These are phyloP conservation scores for Daedalea quercina DNA, from an alignment of 768 basidiomycete genomes.

Conservation along the genomic window DNA sequence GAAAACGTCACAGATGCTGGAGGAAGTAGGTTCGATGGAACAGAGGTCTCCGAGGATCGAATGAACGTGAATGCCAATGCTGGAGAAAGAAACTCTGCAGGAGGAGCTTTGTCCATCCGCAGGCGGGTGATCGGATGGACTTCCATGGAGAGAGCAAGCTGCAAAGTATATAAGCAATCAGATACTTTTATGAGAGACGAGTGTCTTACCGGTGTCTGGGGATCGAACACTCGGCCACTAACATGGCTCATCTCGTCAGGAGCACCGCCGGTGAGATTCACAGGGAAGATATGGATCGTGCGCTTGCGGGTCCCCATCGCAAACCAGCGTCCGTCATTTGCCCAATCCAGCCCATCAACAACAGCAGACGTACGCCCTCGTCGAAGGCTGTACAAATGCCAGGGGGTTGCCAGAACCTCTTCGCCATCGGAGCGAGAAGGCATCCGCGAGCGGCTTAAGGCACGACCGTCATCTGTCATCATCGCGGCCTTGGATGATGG, in stretches of 20 bases:
- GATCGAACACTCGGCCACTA: constrained; percentile 51
- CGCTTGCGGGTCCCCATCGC: constrained; percentile 59
- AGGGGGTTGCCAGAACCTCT: constrained; percentile 20
- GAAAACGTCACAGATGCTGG: constrained; percentile 20
- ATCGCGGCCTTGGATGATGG: not conserved
- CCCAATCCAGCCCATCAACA: constrained; percentile 50
- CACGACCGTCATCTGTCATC: not conserved
- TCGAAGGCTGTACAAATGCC: constrained; percentile 61
- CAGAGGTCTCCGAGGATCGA: constrained; percentile 21
- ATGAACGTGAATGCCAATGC: constrained; percentile 57
- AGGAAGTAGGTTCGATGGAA: constrained; percentile 37
- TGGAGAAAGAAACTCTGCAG: constrained; percentile 21
- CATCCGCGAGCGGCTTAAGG: not conserved
- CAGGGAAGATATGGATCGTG: constrained; percentile 66
- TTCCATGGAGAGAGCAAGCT: constrained; percentile 41
- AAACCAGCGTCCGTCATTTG: constrained; percentile 57
- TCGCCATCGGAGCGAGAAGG: not conserved
- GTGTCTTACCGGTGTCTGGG: constrained; percentile 37
- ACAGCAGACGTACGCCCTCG: constrained; percentile 67
- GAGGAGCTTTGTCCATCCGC: constrained; percentile 22
- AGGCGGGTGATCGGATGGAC: constrained; percentile 53
- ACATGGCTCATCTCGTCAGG: constrained; percentile 58
- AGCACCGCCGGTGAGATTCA: constrained; percentile 71
- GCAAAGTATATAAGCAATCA: constrained; percentile 24
- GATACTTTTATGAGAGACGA: not conserved